These are phyloP conservation scores for Toxoplasma gondii DNA, from an alignment of 169 alveolate species.

Conservation along the genomic window DNA sequence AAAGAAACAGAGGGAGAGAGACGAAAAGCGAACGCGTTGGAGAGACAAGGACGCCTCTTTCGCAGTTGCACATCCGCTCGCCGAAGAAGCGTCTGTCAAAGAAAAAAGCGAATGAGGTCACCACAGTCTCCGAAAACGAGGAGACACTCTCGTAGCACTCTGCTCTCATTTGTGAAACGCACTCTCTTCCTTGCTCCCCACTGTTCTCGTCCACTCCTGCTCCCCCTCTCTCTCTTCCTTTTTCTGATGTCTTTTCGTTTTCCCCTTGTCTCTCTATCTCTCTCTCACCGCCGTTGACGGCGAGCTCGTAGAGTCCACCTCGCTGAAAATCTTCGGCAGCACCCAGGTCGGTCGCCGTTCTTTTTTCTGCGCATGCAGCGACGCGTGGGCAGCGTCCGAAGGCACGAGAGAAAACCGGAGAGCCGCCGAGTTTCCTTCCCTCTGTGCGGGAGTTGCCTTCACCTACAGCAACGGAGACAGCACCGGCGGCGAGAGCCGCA, in stretches of 20 bases:
- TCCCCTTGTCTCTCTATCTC: neutral
- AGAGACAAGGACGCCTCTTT: neutral
- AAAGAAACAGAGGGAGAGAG: neutral
- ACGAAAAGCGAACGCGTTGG: neutral
- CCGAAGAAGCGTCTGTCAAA: too few species aligned
- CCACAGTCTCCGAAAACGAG: too few species aligned
- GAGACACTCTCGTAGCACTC: too few species aligned
- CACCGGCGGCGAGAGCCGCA: neutral
- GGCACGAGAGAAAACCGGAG: neutral
- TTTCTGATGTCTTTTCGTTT: neutral
- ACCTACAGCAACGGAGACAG: neutral
- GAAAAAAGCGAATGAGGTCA: too few species aligned
- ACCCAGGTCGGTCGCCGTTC: conserved; percentile 39
- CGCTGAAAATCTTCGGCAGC: conserved; percentile 26
- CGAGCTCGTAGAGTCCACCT: conserved; percentile 55
- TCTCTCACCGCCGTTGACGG: conserved; percentile 49
- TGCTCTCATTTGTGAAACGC: too few species aligned
- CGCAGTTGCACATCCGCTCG: too few species aligned
- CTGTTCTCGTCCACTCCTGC: too few species aligned
- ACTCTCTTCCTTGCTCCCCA: too few species aligned
- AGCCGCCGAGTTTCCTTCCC: neutral
- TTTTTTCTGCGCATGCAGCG: neutral
- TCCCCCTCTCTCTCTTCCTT: too few species aligned
- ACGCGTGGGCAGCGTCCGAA: neutral
- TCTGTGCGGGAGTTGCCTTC: neutral